Conservation (phyloP, 1,284 basidiomycete species). For the Anthracocystis setariae region DNA sequence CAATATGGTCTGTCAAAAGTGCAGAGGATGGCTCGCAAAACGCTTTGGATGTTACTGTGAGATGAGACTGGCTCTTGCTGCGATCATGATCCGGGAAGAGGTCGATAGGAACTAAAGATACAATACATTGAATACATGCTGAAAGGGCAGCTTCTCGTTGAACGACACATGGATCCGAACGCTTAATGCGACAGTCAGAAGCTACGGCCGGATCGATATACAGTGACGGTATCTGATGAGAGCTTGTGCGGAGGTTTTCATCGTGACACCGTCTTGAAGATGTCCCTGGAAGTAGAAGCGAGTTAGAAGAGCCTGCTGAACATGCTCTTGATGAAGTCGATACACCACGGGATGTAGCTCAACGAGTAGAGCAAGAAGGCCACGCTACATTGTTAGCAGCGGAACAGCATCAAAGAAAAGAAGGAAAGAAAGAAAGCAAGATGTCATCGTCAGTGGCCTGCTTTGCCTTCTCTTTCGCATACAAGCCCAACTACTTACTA, state of each 20-base stretch:
- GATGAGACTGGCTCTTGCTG: no score
- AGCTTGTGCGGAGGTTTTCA: no score
- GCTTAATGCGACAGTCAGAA: no score
- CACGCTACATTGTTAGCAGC: conserved; percentile 19
- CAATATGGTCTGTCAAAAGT: no score
- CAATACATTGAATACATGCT: background rate
- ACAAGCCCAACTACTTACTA: conserved; percentile 46
- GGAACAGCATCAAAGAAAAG: background rate
- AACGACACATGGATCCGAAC: no score
- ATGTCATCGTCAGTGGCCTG: background rate
- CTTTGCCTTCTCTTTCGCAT: background rate
- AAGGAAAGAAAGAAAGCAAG: background rate
- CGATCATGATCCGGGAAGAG: background rate
- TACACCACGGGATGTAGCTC: conserved; percentile 54
- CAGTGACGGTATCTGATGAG: no score
- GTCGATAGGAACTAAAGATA: background rate
- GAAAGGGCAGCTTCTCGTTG: background rate
- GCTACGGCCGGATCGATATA: no score
- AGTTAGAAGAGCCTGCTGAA: conserved; percentile 49
- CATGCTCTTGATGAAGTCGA: conserved; percentile 58
- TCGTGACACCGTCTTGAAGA: background rate
- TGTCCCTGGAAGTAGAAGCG: background rate
- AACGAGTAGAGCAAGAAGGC: conserved; percentile 48
- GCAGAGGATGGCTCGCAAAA: no score
- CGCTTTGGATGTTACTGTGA: no score